These are phyloP conservation scores for Ustilaginoidea virens DNA, from an alignment of 2,329 filamentous ascomycete genomes.

Conservation along the genomic window DNA sequence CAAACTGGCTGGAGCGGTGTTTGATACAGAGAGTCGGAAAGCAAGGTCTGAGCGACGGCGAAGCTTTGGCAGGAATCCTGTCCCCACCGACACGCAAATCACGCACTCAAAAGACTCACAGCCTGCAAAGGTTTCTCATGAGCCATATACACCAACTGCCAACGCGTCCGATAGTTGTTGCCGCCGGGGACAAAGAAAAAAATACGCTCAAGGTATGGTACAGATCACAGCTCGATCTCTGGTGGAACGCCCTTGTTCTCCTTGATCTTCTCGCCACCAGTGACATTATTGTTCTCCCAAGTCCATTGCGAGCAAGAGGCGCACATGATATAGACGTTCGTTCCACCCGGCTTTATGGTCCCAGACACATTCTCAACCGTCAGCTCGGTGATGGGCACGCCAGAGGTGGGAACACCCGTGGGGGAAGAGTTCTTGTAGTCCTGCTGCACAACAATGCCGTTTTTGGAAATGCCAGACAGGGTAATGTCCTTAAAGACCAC, in stretches of 20 bases:
- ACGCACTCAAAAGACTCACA: no score
- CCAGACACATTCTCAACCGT: constrained; percentile 16
- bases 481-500: constrained; percentile 1
- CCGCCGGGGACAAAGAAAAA: no score
- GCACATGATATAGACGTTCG: not conserved
- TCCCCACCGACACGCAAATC: no score
- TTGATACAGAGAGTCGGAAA: no score
- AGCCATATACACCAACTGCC: no score
- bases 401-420: constrained; percentile 26
- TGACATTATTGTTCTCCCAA: not conserved
- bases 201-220: no score
- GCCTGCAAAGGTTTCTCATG: no score
- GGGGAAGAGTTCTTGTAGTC: constrained; percentile 33
- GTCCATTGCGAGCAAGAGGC: not conserved
- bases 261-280: not conserved
- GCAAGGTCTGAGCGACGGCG: no score
- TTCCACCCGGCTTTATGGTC: not conserved
- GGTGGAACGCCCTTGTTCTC: not conserved
- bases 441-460: constrained; percentile 24
- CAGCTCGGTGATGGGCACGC: constrained; percentile 38
- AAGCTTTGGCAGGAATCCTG: no score
- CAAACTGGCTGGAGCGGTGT: no score
- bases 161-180: no score
- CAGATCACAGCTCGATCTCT: no score
- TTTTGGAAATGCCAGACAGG: constrained; percentile 20